A percentile compares a stretch with the other conserved stretches of the same genome.
Conservation (phyloP, 1,284 basidiomycete species). For the Tylopilus orsonianus region DNA sequence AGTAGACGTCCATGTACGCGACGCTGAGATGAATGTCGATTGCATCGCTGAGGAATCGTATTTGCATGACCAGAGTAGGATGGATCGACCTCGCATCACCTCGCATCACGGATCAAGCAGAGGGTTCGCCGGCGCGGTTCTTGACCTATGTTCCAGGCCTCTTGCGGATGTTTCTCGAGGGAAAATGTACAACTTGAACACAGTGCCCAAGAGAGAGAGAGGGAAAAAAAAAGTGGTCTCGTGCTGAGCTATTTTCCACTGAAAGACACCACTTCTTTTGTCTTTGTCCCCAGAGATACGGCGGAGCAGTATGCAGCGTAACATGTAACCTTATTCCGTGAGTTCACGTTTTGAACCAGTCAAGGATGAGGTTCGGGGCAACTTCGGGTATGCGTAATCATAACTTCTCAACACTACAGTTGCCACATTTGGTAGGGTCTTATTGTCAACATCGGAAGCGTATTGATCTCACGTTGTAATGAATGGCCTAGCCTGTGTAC, state of each 20-base stretch:
- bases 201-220: too few species aligned
- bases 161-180: too few species aligned
- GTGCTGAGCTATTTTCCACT: background rate
- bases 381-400: background rate
- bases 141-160: too few species aligned
- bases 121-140: background rate
- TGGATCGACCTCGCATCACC: background rate
- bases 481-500: background rate
- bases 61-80: too few species aligned
- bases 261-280: background rate
- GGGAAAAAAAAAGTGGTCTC: background rate
- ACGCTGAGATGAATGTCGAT: too few species aligned
- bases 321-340: conserved; percentile 1
- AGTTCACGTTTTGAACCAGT: background rate
- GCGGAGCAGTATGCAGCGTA: background rate
- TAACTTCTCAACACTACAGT: conserved; percentile 17
- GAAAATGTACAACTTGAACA: too few species aligned
- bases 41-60: too few species aligned
- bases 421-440: conserved; percentile 19
- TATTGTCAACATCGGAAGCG: conserved; percentile 19
- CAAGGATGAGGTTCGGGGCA: background rate
- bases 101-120: background rate
- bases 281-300: background rate
- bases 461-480: conserved; percentile 11
- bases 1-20: too few species aligned